Evolutionary conservation across 108 stramenopile species (phyloP).

Genomic region (Ochromonas danica): DNA sequence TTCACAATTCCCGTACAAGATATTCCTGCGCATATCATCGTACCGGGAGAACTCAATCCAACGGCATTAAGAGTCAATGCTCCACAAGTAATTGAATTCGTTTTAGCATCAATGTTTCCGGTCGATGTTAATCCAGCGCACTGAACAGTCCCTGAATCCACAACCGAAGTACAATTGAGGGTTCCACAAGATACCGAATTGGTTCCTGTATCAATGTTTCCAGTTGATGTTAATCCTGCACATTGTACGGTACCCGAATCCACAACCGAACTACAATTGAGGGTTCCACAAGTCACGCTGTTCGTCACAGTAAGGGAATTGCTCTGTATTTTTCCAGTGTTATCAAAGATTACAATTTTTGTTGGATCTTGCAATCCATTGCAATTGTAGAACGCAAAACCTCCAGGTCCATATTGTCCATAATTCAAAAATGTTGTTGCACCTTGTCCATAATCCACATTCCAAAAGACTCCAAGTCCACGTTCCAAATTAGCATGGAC

Average conservation of each 20-base stretch:
- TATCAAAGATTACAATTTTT: slow-evolving; percentile 18
- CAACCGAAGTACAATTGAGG: slow-evolving; percentile 15
- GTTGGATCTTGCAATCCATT: slow-evolving; percentile 15
- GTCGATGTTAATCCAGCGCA: slow-evolving; percentile 14
- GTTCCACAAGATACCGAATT: slow-evolving; percentile 15
- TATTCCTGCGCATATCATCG: slow-evolving; percentile 15
- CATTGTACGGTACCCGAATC: slow-evolving; percentile 14
- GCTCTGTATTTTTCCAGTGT: slow-evolving; percentile 15
- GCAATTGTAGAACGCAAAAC: slow-evolving; percentile 15
- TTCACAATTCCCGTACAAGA: slow-evolving; percentile 15
- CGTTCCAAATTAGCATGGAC: slow-evolving; percentile 15
- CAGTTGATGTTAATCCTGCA: slow-evolving; percentile 15
- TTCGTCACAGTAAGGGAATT: slow-evolving; percentile 15
- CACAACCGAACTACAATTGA: slow-evolving; percentile 15
- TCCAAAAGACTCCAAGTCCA: slow-evolving; percentile 15
- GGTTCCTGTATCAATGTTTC: slow-evolving; percentile 15
- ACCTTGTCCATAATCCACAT: slow-evolving; percentile 15
- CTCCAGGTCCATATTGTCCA: slow-evolving; percentile 14
- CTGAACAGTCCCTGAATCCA: slow-evolving; percentile 14
- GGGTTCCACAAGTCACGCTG: slow-evolving; percentile 13
- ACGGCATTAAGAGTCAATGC: slow-evolving; percentile 15
- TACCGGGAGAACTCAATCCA: slow-evolving; percentile 14
- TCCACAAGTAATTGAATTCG: slow-evolving; percentile 16
- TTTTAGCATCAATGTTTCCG: slow-evolving; percentile 16
- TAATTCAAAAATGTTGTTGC: slow-evolving; percentile 17